Conservation (phyloP, 2,329 filamentous ascomycete species). For the Colletotrichum costaricense region DNA sequence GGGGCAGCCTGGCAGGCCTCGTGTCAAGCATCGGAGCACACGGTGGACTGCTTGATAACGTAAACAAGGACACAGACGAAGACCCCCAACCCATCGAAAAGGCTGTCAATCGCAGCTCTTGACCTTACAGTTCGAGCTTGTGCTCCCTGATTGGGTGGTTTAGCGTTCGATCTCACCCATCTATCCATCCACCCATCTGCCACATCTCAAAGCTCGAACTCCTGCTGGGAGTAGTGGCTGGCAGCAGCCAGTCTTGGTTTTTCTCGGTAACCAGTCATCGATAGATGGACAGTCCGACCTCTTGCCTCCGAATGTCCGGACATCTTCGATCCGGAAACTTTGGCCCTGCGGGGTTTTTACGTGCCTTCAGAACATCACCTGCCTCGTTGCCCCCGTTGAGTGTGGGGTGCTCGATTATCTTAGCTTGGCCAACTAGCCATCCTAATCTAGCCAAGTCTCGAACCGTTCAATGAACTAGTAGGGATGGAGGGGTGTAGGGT, state of each 20-base stretch:
- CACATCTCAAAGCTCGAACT: constrained; percentile 12
- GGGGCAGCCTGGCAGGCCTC: constrained; percentile 18
- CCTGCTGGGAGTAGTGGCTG: neutral
- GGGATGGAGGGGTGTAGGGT: constrained; percentile 22
- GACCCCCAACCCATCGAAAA: constrained; percentile 17
- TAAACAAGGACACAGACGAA: constrained; percentile 25
- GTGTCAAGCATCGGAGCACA: constrained; percentile 17
- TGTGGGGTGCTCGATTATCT: constrained; percentile 24
- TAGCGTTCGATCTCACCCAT: constrained; percentile 18
- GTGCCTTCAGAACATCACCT: constrained; percentile 18
- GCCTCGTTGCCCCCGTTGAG: constrained; percentile 12
- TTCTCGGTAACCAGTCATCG: neutral
- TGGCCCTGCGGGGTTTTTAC: constrained; percentile 20
- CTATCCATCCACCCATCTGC: neutral
- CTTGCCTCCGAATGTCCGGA: neutral
- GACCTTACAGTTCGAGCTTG: neutral
- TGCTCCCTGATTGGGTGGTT: neutral
- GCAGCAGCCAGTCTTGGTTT: neutral
- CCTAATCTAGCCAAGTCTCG: constrained; percentile 33
- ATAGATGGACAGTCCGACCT: neutral
- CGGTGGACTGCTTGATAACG: constrained; percentile 25
- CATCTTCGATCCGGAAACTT: neutral
- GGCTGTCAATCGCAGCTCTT: constrained; percentile 1
- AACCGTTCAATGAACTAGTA: constrained; percentile 32
- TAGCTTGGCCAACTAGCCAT: constrained; percentile 11